phyloP scores from a whole-genome alignment of 2,329 filamentous ascomycete species.

The Ambrosiella xylebori region DNA sequence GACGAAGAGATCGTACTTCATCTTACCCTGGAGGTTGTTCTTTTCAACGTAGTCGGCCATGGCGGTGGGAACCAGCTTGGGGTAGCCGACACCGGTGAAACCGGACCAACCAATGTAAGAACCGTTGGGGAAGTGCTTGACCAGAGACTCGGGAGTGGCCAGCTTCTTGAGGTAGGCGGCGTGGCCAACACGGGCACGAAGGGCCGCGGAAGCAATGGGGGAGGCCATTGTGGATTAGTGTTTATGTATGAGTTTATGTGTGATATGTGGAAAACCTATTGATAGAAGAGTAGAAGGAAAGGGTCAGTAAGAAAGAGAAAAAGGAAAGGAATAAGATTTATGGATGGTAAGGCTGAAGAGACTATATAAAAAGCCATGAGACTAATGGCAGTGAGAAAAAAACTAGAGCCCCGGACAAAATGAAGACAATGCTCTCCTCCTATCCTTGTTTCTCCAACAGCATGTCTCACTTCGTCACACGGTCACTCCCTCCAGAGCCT shows the following conservation, averaged over 20 bases:
- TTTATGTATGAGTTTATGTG: neutral
- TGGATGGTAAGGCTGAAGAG: no score
- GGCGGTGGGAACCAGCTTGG: conserved; percentile 56
- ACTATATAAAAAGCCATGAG: no score
- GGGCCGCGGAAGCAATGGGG: conserved; percentile 47
- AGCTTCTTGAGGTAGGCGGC: conserved; percentile 69
- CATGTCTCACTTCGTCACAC: no score
- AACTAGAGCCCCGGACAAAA: no score
- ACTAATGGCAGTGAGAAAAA: no score
- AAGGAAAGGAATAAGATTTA: conserved; percentile 2
- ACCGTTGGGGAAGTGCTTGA: conserved; percentile 67
- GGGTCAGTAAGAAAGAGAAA: conserved; percentile 2
- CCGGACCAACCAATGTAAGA: conserved; percentile 84
- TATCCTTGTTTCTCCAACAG: no score
- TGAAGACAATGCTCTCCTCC: no score
- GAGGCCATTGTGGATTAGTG: conserved; percentile 25
- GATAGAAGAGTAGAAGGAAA: neutral
- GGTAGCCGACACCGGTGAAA: conserved; percentile 80
- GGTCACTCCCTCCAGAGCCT: no score
- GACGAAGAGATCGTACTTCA: conserved; percentile 76
- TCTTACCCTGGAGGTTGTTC: conserved; percentile 65
- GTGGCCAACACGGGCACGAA: conserved; percentile 58
- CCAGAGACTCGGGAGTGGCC: conserved; percentile 59
- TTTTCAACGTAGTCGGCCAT: conserved; percentile 79
- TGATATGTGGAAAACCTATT: neutral